Base-by-base conservation (phyloP, 106 monocot genomes). In the Apostasia shenzhenica region DNA sequence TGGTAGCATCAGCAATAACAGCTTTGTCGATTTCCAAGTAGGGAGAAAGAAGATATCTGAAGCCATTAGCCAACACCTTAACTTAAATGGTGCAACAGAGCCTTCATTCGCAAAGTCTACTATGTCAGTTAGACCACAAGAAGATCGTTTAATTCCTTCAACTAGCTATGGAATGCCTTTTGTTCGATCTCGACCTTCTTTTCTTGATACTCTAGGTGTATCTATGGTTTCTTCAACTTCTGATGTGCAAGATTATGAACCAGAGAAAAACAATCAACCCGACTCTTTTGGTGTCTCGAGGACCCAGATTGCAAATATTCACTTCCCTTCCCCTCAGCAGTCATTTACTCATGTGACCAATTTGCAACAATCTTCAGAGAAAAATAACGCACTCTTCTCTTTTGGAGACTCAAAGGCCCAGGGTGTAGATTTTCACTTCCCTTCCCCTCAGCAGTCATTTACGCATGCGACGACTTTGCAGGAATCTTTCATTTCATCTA, bases 141-240 rank as follows among this genome's bases (percentile, higher is more conserved):
- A 66, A 77, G 76, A 75, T 43, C 45, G 59, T 71, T 41, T 76
- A 48, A 76, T 72, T 67, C 63, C 81, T 71, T 77, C 82, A 59
- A 50, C 65, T 58, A 52, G 53, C 67, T 77, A 62, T 83, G 84
- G 76, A 55, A 54, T 73, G 54, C 64, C 60, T 55, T 56, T 59
- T 55, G 66, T 26, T 67, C 79, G 85, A 80, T 76, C 85, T 55
- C 75, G 93, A 3, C 93, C 87, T 69, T 93, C 90, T 54, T 99
- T 99, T 75, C 93, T 90, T 80, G 90, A 93, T 56, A 79, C 90
- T 37, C 54, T 99, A 76, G 90, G 87, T 62, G 78, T 83, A 10
- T 72, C 82, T 55, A 77, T 73, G 66, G 82, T 14, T 54, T 73
- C 85, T 57, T 81, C 84, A 59, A 72, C 8, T 40, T 77, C 81